Conservation (phyloP, 2,329 filamentous ascomycete genomes). For the Pseudogymnoascus sp. region DNA sequence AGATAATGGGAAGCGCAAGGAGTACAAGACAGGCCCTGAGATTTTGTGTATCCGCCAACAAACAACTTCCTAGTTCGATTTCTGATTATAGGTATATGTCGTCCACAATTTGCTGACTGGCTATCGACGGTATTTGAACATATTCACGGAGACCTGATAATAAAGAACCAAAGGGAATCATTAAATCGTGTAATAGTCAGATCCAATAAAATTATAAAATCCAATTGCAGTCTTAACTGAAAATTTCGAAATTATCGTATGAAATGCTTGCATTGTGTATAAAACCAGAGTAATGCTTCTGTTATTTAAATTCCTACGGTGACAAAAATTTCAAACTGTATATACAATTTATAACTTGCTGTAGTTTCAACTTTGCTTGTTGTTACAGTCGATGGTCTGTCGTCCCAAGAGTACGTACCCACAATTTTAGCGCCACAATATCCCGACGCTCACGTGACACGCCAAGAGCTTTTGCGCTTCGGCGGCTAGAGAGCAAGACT, state of each 20-base stretch:
- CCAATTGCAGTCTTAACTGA: neutral
- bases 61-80: neutral
- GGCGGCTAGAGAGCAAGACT: conserved; percentile 10
- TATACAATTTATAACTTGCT: neutral
- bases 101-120: conserved; percentile 7
- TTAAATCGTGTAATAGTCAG: conserved; percentile 1
- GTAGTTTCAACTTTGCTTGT: neutral
- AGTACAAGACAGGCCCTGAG: neutral
- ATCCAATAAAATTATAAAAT: conserved; percentile 6
- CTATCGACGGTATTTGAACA: neutral
- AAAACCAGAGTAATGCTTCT: neutral
- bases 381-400: neutral
- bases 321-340: neutral
- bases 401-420: neutral
- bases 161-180: neutral
- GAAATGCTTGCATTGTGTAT: neutral
- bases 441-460: neutral
- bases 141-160: conserved; percentile 1
- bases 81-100: neutral
- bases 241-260: neutral
- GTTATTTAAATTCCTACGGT: neutral
- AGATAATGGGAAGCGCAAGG: neutral
- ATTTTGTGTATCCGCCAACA: conserved; percentile 1
- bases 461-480: conserved; percentile 8
- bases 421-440: neutral